Conservation (phyloP, 208 protist species). For the Trypanosoma grayi region DNA sequence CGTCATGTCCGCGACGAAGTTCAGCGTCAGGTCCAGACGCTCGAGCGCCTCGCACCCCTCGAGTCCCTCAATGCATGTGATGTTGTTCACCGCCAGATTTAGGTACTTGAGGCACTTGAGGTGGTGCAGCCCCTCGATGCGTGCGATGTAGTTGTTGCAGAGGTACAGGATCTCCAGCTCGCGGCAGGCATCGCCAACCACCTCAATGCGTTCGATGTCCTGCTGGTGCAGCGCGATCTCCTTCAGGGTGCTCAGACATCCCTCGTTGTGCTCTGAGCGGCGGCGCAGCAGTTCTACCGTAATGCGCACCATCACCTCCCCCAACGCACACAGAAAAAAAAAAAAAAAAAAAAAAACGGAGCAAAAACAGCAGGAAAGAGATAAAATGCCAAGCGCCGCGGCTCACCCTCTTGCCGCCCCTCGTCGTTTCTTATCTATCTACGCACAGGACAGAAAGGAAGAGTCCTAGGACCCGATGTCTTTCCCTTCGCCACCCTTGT, state of each 20-base stretch:
- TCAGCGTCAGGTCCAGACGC: conserved; percentile 97
- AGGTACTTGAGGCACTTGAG: conserved; percentile 97
- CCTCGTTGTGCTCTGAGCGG: conserved; percentile 97
- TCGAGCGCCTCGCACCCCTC: conserved; percentile 93
- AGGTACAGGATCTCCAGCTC: conserved; percentile 96
- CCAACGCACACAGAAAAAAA: not conserved
- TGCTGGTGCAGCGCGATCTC: conserved; percentile 97
- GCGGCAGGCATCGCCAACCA: conserved; percentile 79
- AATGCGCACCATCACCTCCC: conserved; percentile 68
- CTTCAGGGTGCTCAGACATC: conserved; percentile 91
- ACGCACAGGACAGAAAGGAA: no score
- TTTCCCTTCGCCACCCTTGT: no score
- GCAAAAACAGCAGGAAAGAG: not conserved
- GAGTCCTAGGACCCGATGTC: no score
- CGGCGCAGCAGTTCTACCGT: conserved; percentile 92
- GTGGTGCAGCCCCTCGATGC: conserved; percentile 93
- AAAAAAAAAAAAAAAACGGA: conserved; percentile 13
- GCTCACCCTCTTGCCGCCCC: no score
- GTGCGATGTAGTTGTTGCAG: conserved; percentile 96
- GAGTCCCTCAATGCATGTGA: conserved; percentile 91
- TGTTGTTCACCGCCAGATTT: conserved; percentile 97
- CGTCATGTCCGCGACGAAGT: conserved; percentile 93
- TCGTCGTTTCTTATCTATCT: no score
- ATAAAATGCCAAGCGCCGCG: not conserved
- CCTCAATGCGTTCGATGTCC: conserved; percentile 93